Evolutionary conservation across 768 basidiomycete species (phyloP).

Genomic region (Pleurotus djamor): DNA sequence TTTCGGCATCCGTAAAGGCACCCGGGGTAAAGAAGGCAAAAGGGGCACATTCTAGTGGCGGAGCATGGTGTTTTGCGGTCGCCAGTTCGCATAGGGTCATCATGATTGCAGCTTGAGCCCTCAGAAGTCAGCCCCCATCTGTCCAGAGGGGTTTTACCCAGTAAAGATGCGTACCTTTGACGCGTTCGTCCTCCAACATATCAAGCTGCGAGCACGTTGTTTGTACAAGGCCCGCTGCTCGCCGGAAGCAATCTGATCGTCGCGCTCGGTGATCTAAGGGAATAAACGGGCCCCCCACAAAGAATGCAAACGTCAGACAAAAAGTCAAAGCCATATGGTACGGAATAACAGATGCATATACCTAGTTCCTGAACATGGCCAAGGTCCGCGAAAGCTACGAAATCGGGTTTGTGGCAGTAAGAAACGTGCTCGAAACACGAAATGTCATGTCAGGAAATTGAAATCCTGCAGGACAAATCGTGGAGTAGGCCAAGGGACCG

Average conservation of each 20-base stretch:
- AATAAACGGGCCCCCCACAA: slow-evolving; percentile 21
- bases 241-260: slow-evolving; percentile 64
- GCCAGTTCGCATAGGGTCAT: slow-evolving; percentile 82
- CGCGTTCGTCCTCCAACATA: slow-evolving; percentile 56
- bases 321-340: background rate
- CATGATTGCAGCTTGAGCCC: slow-evolving; percentile 59
- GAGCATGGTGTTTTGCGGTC: slow-evolving; percentile 65
- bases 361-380: background rate
- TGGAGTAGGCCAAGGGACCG: background rate
- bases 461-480: background rate
- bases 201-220: slow-evolving; percentile 53
- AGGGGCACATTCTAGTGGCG: slow-evolving; percentile 62
- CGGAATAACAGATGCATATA: background rate
- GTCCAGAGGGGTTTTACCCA: background rate
- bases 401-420: background rate
- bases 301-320: background rate
- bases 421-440: background rate
- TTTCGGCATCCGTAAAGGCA: slow-evolving; percentile 14
- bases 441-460: background rate
- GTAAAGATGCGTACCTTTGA: slow-evolving; percentile 42
- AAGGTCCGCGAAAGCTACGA: background rate
- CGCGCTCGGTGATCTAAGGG: slow-evolving; percentile 38
- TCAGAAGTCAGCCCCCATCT: background rate
- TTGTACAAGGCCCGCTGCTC: slow-evolving; percentile 45
- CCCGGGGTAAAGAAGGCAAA: slow-evolving; percentile 22